Evolutionary conservation across 805 yeast species (phyloP).

Genomic region (Kuraishia piskuri): DNA sequence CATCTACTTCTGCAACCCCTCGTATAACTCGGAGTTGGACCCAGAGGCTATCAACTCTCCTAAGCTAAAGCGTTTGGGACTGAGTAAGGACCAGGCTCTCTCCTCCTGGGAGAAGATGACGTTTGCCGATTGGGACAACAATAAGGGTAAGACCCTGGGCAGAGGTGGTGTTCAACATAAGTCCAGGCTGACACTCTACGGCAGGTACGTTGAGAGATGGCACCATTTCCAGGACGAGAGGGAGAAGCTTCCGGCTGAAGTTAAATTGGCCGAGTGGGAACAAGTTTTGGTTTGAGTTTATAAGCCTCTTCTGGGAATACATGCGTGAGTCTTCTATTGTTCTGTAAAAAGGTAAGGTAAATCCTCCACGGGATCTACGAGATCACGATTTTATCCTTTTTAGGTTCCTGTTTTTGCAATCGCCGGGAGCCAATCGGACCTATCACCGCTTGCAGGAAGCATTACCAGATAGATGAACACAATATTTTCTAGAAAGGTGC

Average conservation of each 20-base stretch:
- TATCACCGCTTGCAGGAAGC: too few relatives aligned
- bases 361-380: too few relatives aligned
- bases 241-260: slow-evolving; percentile 1
- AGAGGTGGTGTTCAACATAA: slow-evolving; percentile 22
- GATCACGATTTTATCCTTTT: too few relatives aligned
- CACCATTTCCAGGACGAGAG: slow-evolving; percentile 21
- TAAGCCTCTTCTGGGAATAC: not conserved
- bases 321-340: not conserved
- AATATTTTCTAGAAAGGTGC: not conserved
- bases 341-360: too few relatives aligned
- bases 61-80: slow-evolving; percentile 25
- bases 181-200: slow-evolving; percentile 21
- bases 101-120: slow-evolving; percentile 26
- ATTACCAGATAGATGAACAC: too few relatives aligned
- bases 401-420: too few relatives aligned
- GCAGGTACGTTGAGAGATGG: slow-evolving; percentile 35
- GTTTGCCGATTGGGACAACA: slow-evolving; percentile 32
- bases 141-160: slow-evolving; percentile 37
- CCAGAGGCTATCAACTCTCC: slow-evolving; percentile 32
- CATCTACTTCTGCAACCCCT: slow-evolving; percentile 35
- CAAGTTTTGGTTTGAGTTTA: not conserved
- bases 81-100: slow-evolving; percentile 15
- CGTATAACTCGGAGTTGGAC: slow-evolving; percentile 26
- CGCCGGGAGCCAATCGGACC: too few relatives aligned
- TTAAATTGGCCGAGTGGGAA: not conserved